A percentile compares a stretch with the other conserved stretches of the same genome.
Evolutionary conservation across 73 alveolate genomes (phyloP).

Genomic region (Breviolum minutum): DNA sequence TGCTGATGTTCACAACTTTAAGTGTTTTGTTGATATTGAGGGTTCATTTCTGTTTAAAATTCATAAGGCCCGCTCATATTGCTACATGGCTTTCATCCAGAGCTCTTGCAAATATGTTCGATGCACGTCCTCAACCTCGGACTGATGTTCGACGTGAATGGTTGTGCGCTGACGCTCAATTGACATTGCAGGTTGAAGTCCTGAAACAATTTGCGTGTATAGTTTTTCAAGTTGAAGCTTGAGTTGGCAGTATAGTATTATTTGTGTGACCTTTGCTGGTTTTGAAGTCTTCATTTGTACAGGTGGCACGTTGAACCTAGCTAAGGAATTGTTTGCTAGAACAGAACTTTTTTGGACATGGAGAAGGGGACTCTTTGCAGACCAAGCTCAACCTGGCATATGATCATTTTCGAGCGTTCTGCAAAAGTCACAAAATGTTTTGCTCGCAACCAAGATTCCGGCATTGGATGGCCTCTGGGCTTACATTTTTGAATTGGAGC

Average conservation of each 20-base stretch:
- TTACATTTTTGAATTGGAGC: too few species aligned
- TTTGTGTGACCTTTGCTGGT: too few species aligned
- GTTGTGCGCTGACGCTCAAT: neutral
- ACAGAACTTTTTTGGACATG: neutral
- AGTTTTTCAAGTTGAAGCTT: neutral
- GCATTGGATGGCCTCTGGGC: neutral
- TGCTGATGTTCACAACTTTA: too few species aligned
- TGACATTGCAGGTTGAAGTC: neutral
- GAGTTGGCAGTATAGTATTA: neutral
- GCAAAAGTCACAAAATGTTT: neutral
- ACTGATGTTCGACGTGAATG: neutral
- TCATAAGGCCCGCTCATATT: conserved; percentile 11
- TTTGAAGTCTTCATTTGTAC: neutral
- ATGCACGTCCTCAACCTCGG: conserved; percentile 54
- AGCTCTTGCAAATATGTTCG: neutral
- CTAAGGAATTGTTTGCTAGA: neutral
- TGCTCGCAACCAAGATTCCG: neutral
- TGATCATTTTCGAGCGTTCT: neutral
- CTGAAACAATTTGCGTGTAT: neutral
- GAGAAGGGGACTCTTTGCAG: neutral
- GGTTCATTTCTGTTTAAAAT: too few species aligned
- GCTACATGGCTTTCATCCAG: conserved; percentile 4
- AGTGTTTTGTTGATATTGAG: too few species aligned
- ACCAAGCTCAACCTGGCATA: neutral
- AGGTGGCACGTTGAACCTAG: neutral